Conservation (phyloP, 2,329 filamentous ascomycete species). For the Fusarium sarcochroum region DNA sequence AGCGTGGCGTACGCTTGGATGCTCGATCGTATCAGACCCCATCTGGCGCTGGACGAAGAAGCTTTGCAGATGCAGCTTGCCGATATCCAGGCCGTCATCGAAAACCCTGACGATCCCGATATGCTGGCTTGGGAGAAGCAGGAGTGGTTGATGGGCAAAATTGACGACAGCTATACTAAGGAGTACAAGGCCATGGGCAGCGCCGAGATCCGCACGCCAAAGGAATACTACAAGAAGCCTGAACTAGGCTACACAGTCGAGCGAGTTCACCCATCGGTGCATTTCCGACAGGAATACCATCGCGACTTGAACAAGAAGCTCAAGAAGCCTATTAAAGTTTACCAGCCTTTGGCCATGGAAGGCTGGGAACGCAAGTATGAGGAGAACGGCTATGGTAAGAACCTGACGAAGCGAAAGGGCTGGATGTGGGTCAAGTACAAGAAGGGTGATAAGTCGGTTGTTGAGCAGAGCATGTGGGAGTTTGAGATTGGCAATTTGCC, state of each 20-base stretch:
- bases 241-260: constrained; percentile 14
- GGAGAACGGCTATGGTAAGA: not conserved
- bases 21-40: constrained; percentile 11
- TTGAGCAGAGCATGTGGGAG: constrained; percentile 20
- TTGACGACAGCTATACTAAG: constrained; percentile 8
- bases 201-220: constrained; percentile 7
- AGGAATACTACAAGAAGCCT: constrained; percentile 5
- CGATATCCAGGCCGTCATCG: constrained; percentile 6
- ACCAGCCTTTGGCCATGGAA: constrained; percentile 9
- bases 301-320: constrained; percentile 3
- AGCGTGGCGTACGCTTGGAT: constrained; percentile 20
- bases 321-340: constrained; percentile 7
- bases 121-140: constrained; percentile 2
- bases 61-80: constrained; percentile 14
- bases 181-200: constrained; percentile 11
- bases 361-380: constrained; percentile 13
- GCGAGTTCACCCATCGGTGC: constrained; percentile 13
- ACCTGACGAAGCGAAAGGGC: constrained; percentile 7
- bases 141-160: constrained; percentile 12
- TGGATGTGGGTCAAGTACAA: constrained; percentile 20
- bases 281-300: constrained; percentile 14
- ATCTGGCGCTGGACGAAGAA: constrained; percentile 12
- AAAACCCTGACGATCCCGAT: not conserved
- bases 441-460: constrained; percentile 5
- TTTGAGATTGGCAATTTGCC: constrained; percentile 18